Base-by-base conservation (phyloP, 2,329 filamentous ascomycete species). In the Massarina eburnea region DNA sequence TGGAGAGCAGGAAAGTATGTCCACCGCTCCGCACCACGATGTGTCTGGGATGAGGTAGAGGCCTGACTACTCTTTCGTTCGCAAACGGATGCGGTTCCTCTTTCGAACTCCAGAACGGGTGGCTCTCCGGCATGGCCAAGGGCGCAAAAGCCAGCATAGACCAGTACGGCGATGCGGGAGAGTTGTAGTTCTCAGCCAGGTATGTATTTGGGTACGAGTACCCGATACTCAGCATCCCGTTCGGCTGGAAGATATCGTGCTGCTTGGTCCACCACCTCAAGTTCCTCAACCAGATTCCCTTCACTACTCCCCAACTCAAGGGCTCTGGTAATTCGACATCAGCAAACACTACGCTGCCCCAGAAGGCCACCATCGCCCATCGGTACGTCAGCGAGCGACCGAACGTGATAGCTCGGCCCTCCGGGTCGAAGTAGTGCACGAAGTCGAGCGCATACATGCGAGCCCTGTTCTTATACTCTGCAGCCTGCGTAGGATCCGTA, bases 311-410 rank as follows among this genome's bases (percentile, higher is more conserved):
- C 86, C 87, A 91, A 2, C 83, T 86, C 42, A 91, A 72, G 0
- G 88, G 86, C 7, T 76, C 76, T 0, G 87, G 86, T 4, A 90
- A 76, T 42, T 89, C 85, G 40, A 90, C 83, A 54, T 84, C 84
- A 3, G 87, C 86, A 58, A 89, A 90, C 1, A 86, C 88, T 21
- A 91, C 71, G 0, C 87, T 85, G 10, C 86, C 84, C 88, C 88
- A 91, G 71, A 91, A 91, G 0, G 83, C 86, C n/a, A 86, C 84
- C 83, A 91, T 91, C 39, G 86, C 88, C 66, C 90, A 91, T n/a
- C 88, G 81, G 66, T 92, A 92, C 6, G 86, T 88, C 39, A 91
- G 79, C 41, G 85, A 89, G 38, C 88, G 80, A 3, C 88, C 88
- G 55, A 90, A 92, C 0, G 88, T 88, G 41, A 90, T 87, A 1